Conservation (phyloP, 2,329 filamentous ascomycete genomes). For the Aquanectria penicillioides region DNA sequence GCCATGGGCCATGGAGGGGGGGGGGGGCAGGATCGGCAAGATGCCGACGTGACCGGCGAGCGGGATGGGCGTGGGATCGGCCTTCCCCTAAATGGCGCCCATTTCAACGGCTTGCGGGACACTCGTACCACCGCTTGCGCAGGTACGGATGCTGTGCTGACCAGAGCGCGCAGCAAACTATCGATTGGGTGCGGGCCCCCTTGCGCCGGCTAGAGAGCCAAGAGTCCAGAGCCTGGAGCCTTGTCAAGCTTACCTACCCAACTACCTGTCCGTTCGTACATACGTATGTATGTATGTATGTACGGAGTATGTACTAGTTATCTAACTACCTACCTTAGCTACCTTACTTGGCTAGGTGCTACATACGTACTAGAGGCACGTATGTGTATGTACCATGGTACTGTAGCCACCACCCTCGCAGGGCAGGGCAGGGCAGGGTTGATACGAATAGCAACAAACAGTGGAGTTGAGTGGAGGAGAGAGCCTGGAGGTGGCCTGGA, state of each 20-base stretch:
- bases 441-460: slow-evolving; percentile 24
- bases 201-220: background rate
- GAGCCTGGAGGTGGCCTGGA: too few relatives aligned
- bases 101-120: slow-evolving; percentile 23
- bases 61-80: slow-evolving; percentile 18
- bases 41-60: slow-evolving; percentile 7
- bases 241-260: too few relatives aligned
- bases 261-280: too few relatives aligned
- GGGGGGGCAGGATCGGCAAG: slow-evolving; percentile 10
- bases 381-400: too few relatives aligned
- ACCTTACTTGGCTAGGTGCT: too few relatives aligned
- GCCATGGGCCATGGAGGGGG: too few relatives aligned
- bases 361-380: too few relatives aligned
- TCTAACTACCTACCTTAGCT: too few relatives aligned
- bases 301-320: too few relatives aligned
- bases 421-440: slow-evolving; percentile 12
- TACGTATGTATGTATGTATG: background rate
- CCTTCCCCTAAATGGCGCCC: slow-evolving; percentile 3
- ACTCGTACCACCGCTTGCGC: slow-evolving; percentile 38
- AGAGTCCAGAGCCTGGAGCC: background rate
- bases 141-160: slow-evolving; percentile 37
- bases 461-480: too few relatives aligned
- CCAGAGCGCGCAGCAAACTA: slow-evolving; percentile 28
- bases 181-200: slow-evolving; percentile 22
- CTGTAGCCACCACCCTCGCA: too few relatives aligned